Evolutionary conservation across 495 filamentous ascomycete species (phyloP), one percentile per base, ranked within the genome.

Genomic region (Penicillium canariense): DNA sequence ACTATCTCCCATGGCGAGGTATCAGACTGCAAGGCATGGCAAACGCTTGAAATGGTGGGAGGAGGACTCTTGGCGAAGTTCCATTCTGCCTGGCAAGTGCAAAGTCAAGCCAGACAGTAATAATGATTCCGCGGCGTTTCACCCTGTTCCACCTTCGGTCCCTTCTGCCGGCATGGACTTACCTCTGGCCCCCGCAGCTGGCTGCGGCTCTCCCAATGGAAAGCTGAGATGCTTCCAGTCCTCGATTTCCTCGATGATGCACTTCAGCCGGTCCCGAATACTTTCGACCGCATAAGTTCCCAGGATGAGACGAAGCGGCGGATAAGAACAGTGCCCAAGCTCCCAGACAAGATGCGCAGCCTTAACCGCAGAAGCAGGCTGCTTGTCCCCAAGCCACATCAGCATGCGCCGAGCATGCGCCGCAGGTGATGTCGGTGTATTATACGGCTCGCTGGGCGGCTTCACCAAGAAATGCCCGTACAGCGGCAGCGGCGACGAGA

Each of bases 321-420:
- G 94, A 63, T 91, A 95, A 14, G 81, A 83, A 70, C 94, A 97
- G 73, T 97, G 94, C 0, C 86, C 94, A 34, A 97, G 75, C 77
- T 97, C 90, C 94, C 94, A 97, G 7, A 97, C 87, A 55, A 97
- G 75, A 77, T 97, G 89, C n/a, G 92, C 92, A 52, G 90, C 90
- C 71, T 94, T 94, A 44, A 96, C 87, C 9, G 90, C 91, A 60
- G 88, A 95, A 8, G 90, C 93, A 3, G 93, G 94, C 71, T 97
- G 91, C 52, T 88, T 83, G 52, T 96, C 90, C 17, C 87, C 88
- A 2, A 97, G 74, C 94, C 94, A 97, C 70, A 94, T 88, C n/a
- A 97, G 81, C 84, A 97, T 93, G 15, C 94, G 79, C 60, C 88
- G 88, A 10, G 93, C 91, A 71, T 98, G 94, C 22, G 90, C 80